phyloP scores from a whole-genome alignment of 306 rosid species.

The Ormosia semicastrata region DNA sequence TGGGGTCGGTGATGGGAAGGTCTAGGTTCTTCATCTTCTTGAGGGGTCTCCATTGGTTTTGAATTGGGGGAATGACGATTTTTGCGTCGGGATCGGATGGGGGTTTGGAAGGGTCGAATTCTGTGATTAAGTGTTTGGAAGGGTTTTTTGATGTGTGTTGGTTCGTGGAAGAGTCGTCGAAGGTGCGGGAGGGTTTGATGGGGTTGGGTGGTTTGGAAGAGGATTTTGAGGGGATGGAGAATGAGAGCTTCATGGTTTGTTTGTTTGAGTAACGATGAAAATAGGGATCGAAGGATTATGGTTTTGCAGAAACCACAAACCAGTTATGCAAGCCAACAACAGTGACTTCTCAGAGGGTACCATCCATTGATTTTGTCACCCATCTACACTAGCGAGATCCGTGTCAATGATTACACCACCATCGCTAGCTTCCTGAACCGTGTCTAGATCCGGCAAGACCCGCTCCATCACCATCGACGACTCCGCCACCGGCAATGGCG shows the following conservation, averaged over 20 bases:
- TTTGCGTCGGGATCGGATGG: not conserved
- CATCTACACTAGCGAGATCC: too few species aligned
- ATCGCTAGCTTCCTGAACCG: too few species aligned
- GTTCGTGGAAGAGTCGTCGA: not conserved
- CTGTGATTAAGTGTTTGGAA: constrained; percentile 31
- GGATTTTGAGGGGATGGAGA: constrained; percentile 31
- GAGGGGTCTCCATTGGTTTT: constrained; percentile 33
- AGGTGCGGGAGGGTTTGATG: not conserved
- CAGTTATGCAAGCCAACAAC: too few species aligned
- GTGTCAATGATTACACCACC: too few species aligned
- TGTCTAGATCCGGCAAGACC: too few species aligned
- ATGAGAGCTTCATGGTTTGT: constrained; percentile 34
- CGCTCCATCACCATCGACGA: too few species aligned
- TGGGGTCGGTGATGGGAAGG: constrained; percentile 31
- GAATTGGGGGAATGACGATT: constrained; percentile 34
- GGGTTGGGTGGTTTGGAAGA: constrained; percentile 22
- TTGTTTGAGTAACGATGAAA: too few species aligned
- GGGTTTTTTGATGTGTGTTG: not conserved
- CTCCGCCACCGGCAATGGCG: too few species aligned
- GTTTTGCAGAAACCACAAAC: too few species aligned
- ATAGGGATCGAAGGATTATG: too few species aligned
- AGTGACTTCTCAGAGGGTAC: too few species aligned
- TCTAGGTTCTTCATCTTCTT: constrained; percentile 41
- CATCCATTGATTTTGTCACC: too few species aligned
- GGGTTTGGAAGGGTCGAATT: constrained; percentile 44